These are phyloP conservation scores for Choiromyces venosus DNA, from an alignment of 495 filamentous ascomycete species.

Conservation along the genomic window DNA sequence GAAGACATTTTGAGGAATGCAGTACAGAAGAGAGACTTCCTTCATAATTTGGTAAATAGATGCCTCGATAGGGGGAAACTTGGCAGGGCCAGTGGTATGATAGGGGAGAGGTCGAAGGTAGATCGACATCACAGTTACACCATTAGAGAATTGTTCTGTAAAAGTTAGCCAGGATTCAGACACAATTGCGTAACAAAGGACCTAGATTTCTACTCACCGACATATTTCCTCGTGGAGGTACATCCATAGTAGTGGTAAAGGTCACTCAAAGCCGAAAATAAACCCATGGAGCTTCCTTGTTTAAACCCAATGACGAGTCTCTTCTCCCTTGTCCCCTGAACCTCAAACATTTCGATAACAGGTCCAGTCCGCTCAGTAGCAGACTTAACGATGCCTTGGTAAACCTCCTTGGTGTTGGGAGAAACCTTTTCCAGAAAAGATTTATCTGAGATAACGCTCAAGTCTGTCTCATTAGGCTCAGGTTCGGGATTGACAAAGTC, in stretches of 20 bases:
- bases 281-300: conserved; percentile 80
- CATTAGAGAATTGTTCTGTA: conserved; percentile 92
- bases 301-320: conserved; percentile 89
- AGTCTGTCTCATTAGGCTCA: conserved; percentile 69
- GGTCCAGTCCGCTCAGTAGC: conserved; percentile 78
- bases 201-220: conserved; percentile 44
- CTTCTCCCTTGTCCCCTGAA: conserved; percentile 84
- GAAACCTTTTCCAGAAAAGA: conserved; percentile 93
- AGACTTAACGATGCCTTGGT: conserved; percentile 84
- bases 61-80: conserved; percentile 74
- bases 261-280: conserved; percentile 93
- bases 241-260: conserved; percentile 98
- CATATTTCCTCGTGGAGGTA: conserved; percentile 92
- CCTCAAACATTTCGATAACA: conserved; percentile 96
- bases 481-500: conserved; percentile 72
- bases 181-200: background rate
- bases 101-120: conserved; percentile 71
- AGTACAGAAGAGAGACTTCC: conserved; percentile 94
- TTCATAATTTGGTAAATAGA: conserved; percentile 99
- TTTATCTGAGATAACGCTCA: conserved; percentile 88
- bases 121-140: conserved; percentile 90
- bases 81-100: conserved; percentile 46
- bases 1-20: conserved; percentile 93
- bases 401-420: conserved; percentile 87
- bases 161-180: conserved; percentile 9